phyloP scores from a whole-genome alignment of 495 filamentous ascomycete species.

The Hypoxylon crocopeplum region DNA sequence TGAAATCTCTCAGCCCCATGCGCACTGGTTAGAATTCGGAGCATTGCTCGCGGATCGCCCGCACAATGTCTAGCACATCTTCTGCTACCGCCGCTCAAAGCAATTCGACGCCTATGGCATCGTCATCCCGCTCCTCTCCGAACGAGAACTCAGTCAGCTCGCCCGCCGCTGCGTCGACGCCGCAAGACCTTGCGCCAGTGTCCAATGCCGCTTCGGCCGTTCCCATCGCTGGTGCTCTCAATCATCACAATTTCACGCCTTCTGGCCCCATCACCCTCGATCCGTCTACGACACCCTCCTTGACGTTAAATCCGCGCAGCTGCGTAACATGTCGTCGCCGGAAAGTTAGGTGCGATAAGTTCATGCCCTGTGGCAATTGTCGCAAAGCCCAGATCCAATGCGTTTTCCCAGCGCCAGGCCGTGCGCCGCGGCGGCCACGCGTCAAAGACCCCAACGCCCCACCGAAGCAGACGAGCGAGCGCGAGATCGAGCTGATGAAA shows the following conservation, averaged over 20 bases:
- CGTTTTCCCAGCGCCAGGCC: conserved; percentile 80
- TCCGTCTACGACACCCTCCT: conserved; percentile 47
- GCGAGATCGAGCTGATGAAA: conserved; percentile 79
- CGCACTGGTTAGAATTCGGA: conserved; percentile 6
- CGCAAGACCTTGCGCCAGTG: conserved; percentile 22
- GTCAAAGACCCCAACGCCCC: conserved; percentile 63
- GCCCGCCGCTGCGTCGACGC: conserved; percentile 21
- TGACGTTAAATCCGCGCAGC: conserved; percentile 68
- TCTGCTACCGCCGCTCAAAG: not conserved
- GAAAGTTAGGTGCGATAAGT: conserved; percentile 90
- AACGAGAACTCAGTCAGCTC: conserved; percentile 32
- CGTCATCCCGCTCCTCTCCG: conserved; percentile 29
- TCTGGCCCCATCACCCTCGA: conserved; percentile 51
- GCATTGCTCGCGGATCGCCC: conserved; percentile 15
- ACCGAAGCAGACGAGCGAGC: conserved; percentile 60
- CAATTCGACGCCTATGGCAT: conserved; percentile 24
- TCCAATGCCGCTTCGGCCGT: conserved; percentile 9
- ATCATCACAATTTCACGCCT: too few relatives aligned
- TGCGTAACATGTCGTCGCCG: conserved; percentile 84
- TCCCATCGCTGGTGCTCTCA: too few relatives aligned
- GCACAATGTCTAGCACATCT: conserved; percentile 20
- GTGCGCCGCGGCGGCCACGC: conserved; percentile 75
- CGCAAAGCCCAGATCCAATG: conserved; percentile 78
- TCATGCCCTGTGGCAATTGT: conserved; percentile 84
- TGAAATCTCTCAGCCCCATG: too few relatives aligned